Percentiles rank a stretch among this genome's conserved stretches.
Conservation (phyloP, 176 grass and related monocot species). For the Rhynchospora tenuis region DNA sequence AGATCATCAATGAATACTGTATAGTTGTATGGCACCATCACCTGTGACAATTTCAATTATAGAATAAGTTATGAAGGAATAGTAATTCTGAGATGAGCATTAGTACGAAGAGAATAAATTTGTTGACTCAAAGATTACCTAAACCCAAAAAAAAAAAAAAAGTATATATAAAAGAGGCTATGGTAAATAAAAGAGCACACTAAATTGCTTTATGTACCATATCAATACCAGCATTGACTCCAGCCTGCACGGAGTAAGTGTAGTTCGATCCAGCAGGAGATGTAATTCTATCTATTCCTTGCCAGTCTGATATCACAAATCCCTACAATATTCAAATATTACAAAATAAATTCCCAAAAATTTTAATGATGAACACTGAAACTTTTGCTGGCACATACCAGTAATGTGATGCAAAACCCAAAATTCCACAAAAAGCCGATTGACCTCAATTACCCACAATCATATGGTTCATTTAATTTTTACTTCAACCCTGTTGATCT, state of each 20-base stretch:
- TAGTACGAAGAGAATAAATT: background rate
- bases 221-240: slow-evolving; percentile 89
- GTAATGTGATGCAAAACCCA: background rate
- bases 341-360: background rate
- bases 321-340: slow-evolving; percentile 46
- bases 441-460: background rate
- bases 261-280: slow-evolving; percentile 65
- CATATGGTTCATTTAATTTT: background rate
- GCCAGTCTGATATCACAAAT: slow-evolving; percentile 97
- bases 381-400: background rate
- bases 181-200: background rate
- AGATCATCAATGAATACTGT: slow-evolving; percentile 55
- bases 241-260: slow-evolving; percentile 91
- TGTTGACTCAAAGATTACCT: background rate
- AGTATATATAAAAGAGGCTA: background rate
- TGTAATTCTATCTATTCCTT: slow-evolving; percentile 83
- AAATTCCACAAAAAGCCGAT: background rate
- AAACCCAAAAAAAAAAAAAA: background rate
- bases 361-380: background rate
- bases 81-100: background rate
- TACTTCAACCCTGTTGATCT: background rate
- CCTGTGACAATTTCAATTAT: slow-evolving; percentile 28
- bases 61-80: background rate
- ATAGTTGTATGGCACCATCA: slow-evolving; percentile 88
- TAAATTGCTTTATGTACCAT: slow-evolving; percentile 45